Evolutionary conservation across 2,329 filamentous ascomycete genomes (phyloP).

Genomic region (Colletotrichum trifolii): DNA sequence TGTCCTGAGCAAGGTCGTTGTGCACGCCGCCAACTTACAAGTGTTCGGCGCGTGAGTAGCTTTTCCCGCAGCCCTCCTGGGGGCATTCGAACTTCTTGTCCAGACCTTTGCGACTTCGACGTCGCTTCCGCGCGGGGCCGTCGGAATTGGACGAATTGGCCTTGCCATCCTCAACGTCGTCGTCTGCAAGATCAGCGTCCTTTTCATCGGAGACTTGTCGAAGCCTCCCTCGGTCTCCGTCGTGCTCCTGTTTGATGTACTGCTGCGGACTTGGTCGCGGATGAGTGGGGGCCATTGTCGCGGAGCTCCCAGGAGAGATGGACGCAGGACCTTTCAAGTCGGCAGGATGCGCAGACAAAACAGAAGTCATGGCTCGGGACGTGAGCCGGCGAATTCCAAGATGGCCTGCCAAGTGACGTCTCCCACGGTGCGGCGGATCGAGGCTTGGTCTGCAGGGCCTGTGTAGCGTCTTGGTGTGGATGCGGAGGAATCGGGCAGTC

Average conservation of each 20-base stretch:
- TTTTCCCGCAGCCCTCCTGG: constrained; percentile 90
- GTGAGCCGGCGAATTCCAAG: too few relatives aligned
- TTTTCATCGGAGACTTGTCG: constrained; percentile 56
- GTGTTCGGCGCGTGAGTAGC: constrained; percentile 95
- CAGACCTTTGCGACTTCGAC: constrained; percentile 79
- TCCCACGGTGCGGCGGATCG: constrained; percentile 11
- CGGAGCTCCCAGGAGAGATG: constrained; percentile 51
- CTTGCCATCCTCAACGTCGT: constrained; percentile 53
- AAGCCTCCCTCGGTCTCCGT: constrained; percentile 52
- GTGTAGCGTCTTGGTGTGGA: not conserved
- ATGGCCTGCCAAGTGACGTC: too few relatives aligned
- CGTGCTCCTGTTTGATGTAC: constrained; percentile 53
- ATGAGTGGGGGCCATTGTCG: constrained; percentile 55
- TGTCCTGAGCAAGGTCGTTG: not conserved
- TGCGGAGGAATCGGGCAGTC: too few relatives aligned
- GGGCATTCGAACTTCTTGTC: constrained; percentile 89
- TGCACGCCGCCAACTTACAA: constrained; percentile 69
- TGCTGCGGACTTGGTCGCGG: constrained; percentile 50
- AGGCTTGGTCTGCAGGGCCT: constrained; percentile 7
- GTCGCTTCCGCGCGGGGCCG: constrained; percentile 67
- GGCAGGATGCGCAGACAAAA: constrained; percentile 52
- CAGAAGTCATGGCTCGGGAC: constrained; percentile 52
- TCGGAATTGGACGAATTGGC: constrained; percentile 65
- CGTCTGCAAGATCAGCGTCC: constrained; percentile 54
- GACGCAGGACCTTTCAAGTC: constrained; percentile 52